Evolutionary conservation across 2,329 filamentous ascomycete species (phyloP), one percentile per base, ranked within the genome.

Genomic region (Cytospora piceae): DNA sequence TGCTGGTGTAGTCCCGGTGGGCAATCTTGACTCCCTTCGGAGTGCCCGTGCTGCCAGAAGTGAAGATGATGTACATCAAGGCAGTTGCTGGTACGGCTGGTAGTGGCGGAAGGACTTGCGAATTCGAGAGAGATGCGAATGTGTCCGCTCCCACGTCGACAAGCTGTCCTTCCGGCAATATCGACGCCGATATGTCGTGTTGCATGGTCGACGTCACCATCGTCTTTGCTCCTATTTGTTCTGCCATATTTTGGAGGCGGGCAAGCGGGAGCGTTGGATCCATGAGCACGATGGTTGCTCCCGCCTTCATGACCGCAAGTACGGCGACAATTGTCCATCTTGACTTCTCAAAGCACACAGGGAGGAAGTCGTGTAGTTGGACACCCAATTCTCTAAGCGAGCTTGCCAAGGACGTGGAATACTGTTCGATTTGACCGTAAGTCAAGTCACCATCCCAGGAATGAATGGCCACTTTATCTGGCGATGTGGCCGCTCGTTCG

Each of bases 1-100:
- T 71, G 59, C 67, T 71, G 27, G 71, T 72, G 61, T 73, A 73
- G 54, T 72, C 71, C 6, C 54, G 58, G 65, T 77, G 75, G 4
- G 73, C 71, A 34, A 75, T 71, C 17, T 83, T 76, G 17, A 84
- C 80, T n/a, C 83, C 83, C 71, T 87, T 87, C 0, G 84, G 84
- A 17, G 75, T 75, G 5, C 84, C 84, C 0, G 84, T 86, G 31
- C 80, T 85, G n/a, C 84, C 84, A 2, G 83, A 85, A 5, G 84
- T 86, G 71, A 85, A 86, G 68, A 85, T 80, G 67, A 83, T 80
- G 53, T 74, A 76, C 62, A 73, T 70, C n/a, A 71, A 32, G 20
- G 69, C 61, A 4, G 63, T 61, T 3, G 68, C 42, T 5, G 68
- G 68, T 17, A 68, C 64, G 27, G 72, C 63, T 0, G 70, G 70